Evolutionary conservation across 2,329 filamentous ascomycete species (phyloP).

Genomic region (Scedosporium apiospermum): DNA sequence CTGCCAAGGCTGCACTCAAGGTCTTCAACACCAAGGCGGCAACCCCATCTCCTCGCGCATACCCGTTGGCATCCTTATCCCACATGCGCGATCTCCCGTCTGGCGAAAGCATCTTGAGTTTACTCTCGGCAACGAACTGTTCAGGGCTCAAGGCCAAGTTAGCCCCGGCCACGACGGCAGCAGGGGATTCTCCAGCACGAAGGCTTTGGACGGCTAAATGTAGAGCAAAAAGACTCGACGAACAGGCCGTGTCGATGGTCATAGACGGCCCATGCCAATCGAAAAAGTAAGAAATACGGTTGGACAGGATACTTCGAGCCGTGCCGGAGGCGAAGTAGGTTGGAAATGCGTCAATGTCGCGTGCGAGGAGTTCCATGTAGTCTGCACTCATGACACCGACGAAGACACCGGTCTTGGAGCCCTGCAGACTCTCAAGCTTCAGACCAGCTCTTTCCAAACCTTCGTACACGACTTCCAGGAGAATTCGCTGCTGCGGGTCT

Average conservation of each 20-base stretch:
- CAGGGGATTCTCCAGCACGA: conserved; percentile 17
- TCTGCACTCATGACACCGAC: conserved; percentile 15
- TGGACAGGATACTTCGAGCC: conserved; percentile 42
- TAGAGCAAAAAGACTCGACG: conserved; percentile 21
- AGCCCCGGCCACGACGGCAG: conserved; percentile 12
- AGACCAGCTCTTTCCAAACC: conserved; percentile 22
- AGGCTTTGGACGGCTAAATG: conserved; percentile 23
- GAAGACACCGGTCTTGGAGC: conserved; percentile 18
- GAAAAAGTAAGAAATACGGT: conserved; percentile 39
- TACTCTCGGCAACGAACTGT: conserved; percentile 15
- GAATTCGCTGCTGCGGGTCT: conserved; percentile 19
- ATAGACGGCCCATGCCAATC: conserved; percentile 24
- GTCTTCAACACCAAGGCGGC: conserved; percentile 28
- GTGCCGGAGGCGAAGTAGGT: conserved; percentile 37
- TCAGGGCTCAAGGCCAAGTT: conserved; percentile 13
- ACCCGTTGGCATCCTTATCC: conserved; percentile 26
- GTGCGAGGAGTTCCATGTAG: conserved; percentile 13
- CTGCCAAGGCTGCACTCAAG: conserved; percentile 28
- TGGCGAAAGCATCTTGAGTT: conserved; percentile 16
- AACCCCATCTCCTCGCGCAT: conserved; percentile 35
- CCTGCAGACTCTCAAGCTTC: conserved; percentile 13
- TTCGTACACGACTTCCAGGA: conserved; percentile 18
- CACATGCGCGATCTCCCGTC: conserved; percentile 23
- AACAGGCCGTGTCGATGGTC: conserved; percentile 26
- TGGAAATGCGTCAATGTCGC: conserved; percentile 21